Evolutionary conservation across 257 asterid genomes (phyloP).

Genomic region (Nemophila menziesii): DNA sequence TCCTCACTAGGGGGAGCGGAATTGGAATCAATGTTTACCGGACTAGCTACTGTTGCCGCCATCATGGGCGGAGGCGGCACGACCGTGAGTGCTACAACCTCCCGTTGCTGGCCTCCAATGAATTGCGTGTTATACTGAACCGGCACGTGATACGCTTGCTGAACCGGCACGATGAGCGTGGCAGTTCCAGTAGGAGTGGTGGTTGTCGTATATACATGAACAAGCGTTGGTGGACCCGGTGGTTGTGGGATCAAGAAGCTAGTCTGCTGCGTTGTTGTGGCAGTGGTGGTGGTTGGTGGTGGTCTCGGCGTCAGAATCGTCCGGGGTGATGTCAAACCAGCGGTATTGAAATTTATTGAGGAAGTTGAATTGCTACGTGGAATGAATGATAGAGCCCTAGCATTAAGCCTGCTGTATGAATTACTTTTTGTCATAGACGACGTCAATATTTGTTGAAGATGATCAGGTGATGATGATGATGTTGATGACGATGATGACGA

Average conservation of each 20-base stretch:
- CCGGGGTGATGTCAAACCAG: neutral
- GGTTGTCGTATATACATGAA: neutral
- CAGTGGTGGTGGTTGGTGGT: neutral
- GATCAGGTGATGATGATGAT: neutral
- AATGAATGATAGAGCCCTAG: neutral
- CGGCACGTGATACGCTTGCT: neutral
- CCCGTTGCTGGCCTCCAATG: neutral
- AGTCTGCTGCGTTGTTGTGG: neutral
- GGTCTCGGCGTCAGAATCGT: neutral
- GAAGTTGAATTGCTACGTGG: neutral
- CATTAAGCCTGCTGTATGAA: neutral
- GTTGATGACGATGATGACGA: neutral
- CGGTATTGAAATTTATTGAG: neutral
- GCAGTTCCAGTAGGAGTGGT: neutral
- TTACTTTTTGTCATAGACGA: neutral
- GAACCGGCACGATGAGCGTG: neutral
- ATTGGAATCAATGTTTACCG: neutral
- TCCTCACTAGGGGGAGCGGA: neutral
- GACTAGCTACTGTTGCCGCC: neutral
- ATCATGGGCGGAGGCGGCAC: neutral
- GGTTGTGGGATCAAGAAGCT: conserved; percentile 2
- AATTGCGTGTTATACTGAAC: neutral
- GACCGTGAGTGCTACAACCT: neutral
- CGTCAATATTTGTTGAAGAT: neutral
- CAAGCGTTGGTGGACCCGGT: neutral